These are phyloP conservation scores for Dimocarpus longan DNA, from an alignment of 345 rosid species.

Conservation along the genomic window DNA sequence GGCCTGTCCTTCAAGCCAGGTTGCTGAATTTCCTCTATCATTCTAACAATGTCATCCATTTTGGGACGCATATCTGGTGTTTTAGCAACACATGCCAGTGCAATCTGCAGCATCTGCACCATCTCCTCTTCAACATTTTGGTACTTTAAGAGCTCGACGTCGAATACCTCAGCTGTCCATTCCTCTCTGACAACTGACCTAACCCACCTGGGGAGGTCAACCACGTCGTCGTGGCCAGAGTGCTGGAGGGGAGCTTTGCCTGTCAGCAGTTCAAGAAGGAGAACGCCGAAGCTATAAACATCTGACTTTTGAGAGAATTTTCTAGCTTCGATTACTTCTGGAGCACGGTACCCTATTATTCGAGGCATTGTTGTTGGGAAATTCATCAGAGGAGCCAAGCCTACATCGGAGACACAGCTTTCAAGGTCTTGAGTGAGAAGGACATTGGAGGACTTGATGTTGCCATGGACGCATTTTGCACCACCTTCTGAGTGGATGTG, in stretches of 20 bases:
- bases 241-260: conserved; percentile 69
- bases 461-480: conserved; percentile 59
- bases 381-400: conserved; percentile 56
- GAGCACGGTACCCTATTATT: conserved; percentile 68
- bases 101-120: conserved; percentile 91
- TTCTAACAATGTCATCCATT: conserved; percentile 63
- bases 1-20: conserved; percentile 48
- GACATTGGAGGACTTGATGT: conserved; percentile 76
- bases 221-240: conserved; percentile 56
- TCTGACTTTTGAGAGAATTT: conserved; percentile 67
- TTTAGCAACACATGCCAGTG: conserved; percentile 62
- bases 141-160: conserved; percentile 67
- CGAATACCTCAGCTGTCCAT: conserved; percentile 91
- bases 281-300: conserved; percentile 84
- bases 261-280: conserved; percentile 77
- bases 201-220: conserved; percentile 88
- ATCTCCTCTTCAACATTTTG: conserved; percentile 74
- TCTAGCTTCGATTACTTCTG: conserved; percentile 68
- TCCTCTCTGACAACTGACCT: conserved; percentile 82
- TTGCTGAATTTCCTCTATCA: conserved; percentile 68
- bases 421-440: conserved; percentile 62
- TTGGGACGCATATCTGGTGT: conserved; percentile 59
- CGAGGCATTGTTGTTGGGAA: conserved; percentile 52
- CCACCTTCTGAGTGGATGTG: conserved; percentile 54
- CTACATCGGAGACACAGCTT: conserved; percentile 66